A percentile compares a stretch with the other conserved stretches of the same genome.
Evolutionary conservation across 768 basidiomycete species (phyloP).

Genomic region (Thelephora ganbajun): DNA sequence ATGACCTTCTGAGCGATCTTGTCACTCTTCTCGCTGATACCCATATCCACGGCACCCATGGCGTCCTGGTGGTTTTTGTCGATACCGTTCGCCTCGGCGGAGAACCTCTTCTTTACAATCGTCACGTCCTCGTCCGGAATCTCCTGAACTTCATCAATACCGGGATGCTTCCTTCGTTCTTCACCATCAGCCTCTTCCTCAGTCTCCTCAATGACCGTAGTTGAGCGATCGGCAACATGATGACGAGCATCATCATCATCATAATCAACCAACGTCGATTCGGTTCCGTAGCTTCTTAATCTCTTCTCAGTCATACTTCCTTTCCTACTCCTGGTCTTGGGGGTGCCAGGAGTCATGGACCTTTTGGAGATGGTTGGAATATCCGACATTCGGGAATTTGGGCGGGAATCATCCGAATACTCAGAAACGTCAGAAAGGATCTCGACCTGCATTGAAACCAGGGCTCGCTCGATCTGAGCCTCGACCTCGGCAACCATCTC

Average conservation of each 20-base stretch:
- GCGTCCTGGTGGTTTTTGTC: constrained; percentile 40
- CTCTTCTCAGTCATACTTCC: constrained; percentile 14
- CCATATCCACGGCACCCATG: constrained; percentile 78
- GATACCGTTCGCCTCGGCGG: constrained; percentile 47
- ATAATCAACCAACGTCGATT: constrained; percentile 66
- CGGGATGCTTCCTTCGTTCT: not conserved
- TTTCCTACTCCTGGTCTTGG: constrained; percentile 24
- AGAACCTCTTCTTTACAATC: constrained; percentile 67
- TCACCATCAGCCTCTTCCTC: constrained; percentile 30
- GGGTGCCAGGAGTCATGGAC: constrained; percentile 24
- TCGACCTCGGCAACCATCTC: constrained; percentile 92
- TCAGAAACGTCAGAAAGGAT: constrained; percentile 52
- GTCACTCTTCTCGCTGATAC: constrained; percentile 74
- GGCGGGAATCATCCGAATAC: constrained; percentile 50
- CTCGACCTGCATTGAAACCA: constrained; percentile 75
- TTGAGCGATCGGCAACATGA: constrained; percentile 24
- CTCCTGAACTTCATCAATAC: not conserved
- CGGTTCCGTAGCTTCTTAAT: constrained; percentile 62
- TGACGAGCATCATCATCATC: constrained; percentile 31
- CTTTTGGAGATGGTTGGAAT: constrained; percentile 10
- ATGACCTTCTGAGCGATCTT: constrained; percentile 79
- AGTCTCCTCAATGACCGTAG: constrained; percentile 42
- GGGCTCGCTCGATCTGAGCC: constrained; percentile 77
- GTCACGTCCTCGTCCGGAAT: constrained; percentile 16
- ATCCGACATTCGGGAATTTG: constrained; percentile 47